phyloP scores from a whole-genome alignment of 2,329 filamentous ascomycete species.

The Penicillium sp. region DNA sequence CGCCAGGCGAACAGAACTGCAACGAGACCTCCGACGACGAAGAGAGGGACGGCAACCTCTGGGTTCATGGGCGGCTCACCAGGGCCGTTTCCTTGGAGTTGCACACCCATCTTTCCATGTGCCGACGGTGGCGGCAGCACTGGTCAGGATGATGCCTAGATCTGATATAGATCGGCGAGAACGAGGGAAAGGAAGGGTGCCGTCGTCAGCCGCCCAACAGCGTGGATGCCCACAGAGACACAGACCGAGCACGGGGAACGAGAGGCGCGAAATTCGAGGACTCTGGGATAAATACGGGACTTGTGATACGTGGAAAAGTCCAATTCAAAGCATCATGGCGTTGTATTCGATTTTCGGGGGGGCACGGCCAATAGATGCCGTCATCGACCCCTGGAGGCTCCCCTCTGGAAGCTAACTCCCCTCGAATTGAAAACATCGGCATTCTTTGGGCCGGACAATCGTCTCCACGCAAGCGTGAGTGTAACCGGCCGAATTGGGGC shows the following conservation, averaged over 20 bases:
- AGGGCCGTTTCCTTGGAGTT: slow-evolving; percentile 26
- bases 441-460: slow-evolving; percentile 10
- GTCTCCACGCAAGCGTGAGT: slow-evolving; percentile 15
- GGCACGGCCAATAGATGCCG: slow-evolving; percentile 18
- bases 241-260: slow-evolving; percentile 6
- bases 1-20: slow-evolving; percentile 26
- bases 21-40: slow-evolving; percentile 27
- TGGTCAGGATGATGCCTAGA: too few relatives aligned
- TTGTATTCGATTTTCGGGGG: slow-evolving; percentile 15
- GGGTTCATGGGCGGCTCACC: slow-evolving; percentile 34
- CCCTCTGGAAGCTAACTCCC: slow-evolving; percentile 7
- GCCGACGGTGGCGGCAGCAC: too few relatives aligned
- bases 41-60: slow-evolving; percentile 32
- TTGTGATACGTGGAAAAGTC: slow-evolving; percentile 2
- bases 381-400: slow-evolving; percentile 23
- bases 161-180: slow-evolving; percentile 2
- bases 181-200: slow-evolving; percentile 1
- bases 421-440: slow-evolving; percentile 16
- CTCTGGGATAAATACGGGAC: slow-evolving; percentile 1
- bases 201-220: slow-evolving; percentile 14
- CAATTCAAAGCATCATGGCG: slow-evolving; percentile 5
- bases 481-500: slow-evolving; percentile 21
- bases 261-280: slow-evolving; percentile 1
- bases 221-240: slow-evolving; percentile 13
- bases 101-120: slow-evolving; percentile 31